Conservation (phyloP, 1,139 yeast species). For the Scheffersomyces cryptocercus region DNA sequence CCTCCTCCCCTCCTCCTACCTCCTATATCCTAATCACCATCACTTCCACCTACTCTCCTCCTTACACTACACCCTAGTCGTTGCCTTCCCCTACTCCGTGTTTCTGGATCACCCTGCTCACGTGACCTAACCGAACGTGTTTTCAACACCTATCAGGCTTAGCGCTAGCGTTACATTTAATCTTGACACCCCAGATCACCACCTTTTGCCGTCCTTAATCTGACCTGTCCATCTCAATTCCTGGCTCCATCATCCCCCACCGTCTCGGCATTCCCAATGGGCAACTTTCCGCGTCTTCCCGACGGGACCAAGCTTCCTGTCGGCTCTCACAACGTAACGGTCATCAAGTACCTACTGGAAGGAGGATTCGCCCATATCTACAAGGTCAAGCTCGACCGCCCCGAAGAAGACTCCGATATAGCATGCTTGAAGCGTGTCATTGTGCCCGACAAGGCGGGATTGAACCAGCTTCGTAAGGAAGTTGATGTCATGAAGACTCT, state of each 20-base stretch:
- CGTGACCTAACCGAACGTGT: not conserved
- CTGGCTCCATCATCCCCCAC: too few species aligned
- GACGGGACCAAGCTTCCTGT: constrained; percentile 44
- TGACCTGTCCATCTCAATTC: too few species aligned
- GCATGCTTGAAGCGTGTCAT: constrained; percentile 77
- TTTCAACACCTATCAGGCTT: too few species aligned
- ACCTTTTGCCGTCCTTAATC: too few species aligned
- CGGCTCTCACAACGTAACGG: constrained; percentile 41
- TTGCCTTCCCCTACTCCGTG: too few species aligned
- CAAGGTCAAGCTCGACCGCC: constrained; percentile 51
- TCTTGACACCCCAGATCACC: too few species aligned
- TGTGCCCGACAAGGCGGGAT: constrained; percentile 68
- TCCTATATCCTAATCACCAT: too few species aligned
- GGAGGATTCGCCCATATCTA: constrained; percentile 62
- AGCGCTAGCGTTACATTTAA: too few species aligned
- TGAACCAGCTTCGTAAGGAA: constrained; percentile 66
- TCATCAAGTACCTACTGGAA: constrained; percentile 43
- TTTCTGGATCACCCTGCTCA: not conserved
- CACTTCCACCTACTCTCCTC: too few species aligned
- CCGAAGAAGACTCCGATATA: constrained; percentile 35
- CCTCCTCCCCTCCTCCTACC: too few species aligned
- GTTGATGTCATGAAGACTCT: constrained; percentile 80
- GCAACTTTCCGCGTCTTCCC: constrained; percentile 36
- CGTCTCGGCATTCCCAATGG: constrained; percentile 8
- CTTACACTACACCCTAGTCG: too few species aligned